These are phyloP conservation scores for Rhizopogon roseolus DNA, from an alignment of 768 basidiomycete species.

Conservation along the genomic window DNA sequence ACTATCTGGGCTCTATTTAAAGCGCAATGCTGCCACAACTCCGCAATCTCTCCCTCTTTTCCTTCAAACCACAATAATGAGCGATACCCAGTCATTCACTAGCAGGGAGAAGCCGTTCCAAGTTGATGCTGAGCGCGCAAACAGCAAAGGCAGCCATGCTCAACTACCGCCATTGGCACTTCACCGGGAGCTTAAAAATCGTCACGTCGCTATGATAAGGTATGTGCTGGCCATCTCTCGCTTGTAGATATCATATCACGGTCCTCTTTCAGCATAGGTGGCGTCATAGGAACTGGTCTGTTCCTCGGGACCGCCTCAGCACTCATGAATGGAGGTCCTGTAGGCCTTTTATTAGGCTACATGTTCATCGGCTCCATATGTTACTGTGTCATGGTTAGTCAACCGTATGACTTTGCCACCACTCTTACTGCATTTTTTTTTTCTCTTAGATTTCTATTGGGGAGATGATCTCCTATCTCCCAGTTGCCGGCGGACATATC, in stretches of 20 bases:
- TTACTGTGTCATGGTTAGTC: conserved; percentile 33
- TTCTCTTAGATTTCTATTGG: conserved; percentile 28
- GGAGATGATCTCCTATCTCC: conserved; percentile 43
- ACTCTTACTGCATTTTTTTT: neutral
- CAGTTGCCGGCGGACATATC: conserved; percentile 42
- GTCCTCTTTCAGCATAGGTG: conserved; percentile 18
- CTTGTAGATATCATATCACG: neutral
- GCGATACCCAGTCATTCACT: neutral
- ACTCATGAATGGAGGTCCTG: conserved; percentile 37
- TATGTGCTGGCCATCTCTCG: neutral
- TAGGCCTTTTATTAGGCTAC: conserved; percentile 44
- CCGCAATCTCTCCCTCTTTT: too few species aligned
- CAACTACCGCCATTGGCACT: conserved; percentile 1
- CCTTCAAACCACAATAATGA: neutral
- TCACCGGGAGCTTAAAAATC: conserved; percentile 26
- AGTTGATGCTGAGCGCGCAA: neutral
- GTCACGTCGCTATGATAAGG: conserved; percentile 34
- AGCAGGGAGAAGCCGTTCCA: neutral
- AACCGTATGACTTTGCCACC: conserved; percentile 8
- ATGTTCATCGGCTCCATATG: conserved; percentile 31
- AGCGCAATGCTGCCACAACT: conserved; percentile 15
- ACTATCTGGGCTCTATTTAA: conserved; percentile 25
- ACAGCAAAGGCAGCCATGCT: neutral
- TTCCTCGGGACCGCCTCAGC: conserved; percentile 31
- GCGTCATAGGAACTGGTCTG: conserved; percentile 39